Conservation (phyloP, 2,329 filamentous ascomycete genomes). For the Colletotrichum sp. region DNA sequence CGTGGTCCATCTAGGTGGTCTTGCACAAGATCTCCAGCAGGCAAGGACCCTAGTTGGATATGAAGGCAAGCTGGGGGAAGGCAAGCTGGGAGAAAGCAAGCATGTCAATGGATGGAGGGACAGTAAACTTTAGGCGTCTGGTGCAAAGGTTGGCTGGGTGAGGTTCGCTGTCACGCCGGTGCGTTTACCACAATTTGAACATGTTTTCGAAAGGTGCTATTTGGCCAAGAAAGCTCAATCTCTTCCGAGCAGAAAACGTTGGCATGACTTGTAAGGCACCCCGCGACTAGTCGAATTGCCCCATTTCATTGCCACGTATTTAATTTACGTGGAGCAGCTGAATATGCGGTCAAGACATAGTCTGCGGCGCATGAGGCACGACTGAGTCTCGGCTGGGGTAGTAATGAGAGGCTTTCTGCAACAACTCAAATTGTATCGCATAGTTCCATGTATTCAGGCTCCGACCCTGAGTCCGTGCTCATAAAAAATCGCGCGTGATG, state of each 20-base stretch:
- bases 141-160: background rate
- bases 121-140: background rate
- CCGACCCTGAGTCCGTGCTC: background rate
- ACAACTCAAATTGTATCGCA: background rate
- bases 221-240: background rate
- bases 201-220: background rate
- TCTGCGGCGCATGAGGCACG: background rate
- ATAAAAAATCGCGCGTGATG: background rate
- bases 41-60: background rate
- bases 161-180: background rate
- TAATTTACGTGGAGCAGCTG: background rate
- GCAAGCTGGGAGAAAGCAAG: background rate
- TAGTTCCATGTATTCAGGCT: background rate
- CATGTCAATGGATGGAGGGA: background rate
- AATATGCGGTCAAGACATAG: background rate
- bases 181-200: background rate
- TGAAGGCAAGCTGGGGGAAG: background rate
- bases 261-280: background rate
- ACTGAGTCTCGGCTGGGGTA: background rate
- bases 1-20: slow-evolving; percentile 23
- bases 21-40: slow-evolving; percentile 24
- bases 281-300: background rate
- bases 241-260: background rate
- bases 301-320: background rate
- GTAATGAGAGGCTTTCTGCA: background rate